Percentiles rank a stretch among this genome's conserved stretches.
phyloP scores from a whole-genome alignment of 2,329 filamentous ascomycete genomes.

The Graphium sp. region DNA sequence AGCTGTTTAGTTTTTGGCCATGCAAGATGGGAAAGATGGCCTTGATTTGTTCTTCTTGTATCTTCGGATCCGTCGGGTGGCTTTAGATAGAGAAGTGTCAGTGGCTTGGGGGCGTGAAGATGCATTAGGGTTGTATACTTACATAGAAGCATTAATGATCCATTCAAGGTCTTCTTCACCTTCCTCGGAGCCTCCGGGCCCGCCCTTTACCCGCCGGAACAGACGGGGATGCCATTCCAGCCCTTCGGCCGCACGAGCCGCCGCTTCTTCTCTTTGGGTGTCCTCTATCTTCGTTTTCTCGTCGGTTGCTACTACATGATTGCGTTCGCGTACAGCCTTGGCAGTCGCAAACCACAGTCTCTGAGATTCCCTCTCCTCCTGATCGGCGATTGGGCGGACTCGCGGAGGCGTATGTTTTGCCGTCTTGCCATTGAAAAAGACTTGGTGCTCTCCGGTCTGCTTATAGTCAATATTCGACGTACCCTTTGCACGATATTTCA shows the following conservation, averaged over 20 bases:
- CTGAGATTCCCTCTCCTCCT: constrained; percentile 81
- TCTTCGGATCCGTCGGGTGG: constrained; percentile 28
- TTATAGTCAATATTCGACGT: neutral
- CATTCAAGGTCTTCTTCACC: constrained; percentile 85
- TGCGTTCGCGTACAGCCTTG: constrained; percentile 63
- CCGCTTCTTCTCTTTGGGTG: constrained; percentile 75
- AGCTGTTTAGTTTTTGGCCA: constrained; percentile 46
- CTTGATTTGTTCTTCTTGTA: constrained; percentile 68
- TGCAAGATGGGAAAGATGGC: constrained; percentile 71
- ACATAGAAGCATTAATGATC: constrained; percentile 85
- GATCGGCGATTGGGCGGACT: constrained; percentile 66
- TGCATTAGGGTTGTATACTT: no score
- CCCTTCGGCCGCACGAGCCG: constrained; percentile 58
- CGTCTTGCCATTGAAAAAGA: constrained; percentile 74
- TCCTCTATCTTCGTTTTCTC: constrained; percentile 97
- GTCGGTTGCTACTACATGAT: constrained; percentile 79
- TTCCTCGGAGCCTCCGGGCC: constrained; percentile 54
- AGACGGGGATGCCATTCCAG: constrained; percentile 78
- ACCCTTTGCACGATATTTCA: constrained; percentile 5
- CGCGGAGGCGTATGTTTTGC: constrained; percentile 61
- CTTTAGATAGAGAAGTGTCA: constrained; percentile 6
- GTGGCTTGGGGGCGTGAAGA: neutral
- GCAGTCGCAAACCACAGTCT: constrained; percentile 71
- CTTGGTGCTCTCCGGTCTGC: constrained; percentile 74
- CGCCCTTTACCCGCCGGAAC: constrained; percentile 60